Base-by-base conservation (phyloP, 192 early-diverging fungal species). In the Linnemannia zychae region DNA sequence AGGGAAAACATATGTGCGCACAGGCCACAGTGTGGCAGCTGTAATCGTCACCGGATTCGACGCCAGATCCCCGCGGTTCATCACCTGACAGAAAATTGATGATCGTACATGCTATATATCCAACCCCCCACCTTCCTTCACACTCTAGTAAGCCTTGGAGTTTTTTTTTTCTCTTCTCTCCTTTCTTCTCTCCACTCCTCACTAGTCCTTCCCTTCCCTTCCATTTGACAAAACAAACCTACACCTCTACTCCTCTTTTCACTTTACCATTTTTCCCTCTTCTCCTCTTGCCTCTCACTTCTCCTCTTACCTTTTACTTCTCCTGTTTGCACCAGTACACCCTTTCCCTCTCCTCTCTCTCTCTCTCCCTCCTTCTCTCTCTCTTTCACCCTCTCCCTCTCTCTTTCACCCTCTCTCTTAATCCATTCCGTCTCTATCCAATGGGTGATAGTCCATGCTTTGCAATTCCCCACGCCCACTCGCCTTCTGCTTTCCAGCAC, bases 361-460 rank as follows among this genome's bases (percentile, higher is more conserved):
- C 33, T 12, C 20, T 36, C 74, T 47, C 34, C 17, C 49, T 11
- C 44, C 2, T 22, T 9, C 44, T 28, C 33, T 13, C 40, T 72
- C 22, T 72, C 17, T 34, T 22, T 28, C 33, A n/a, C 49, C 33
- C 24, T 34, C 65, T 12, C 49, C 22, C 50, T 38, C 0, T 36
- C 33, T 34, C 18, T 46, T 34, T 50, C 48, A 31, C 74, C 47
- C 33, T n/a, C n/a, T n/a, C n/a, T n/a, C n/a, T n/a, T n/a, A n/a
- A n/a, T n/a, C n/a, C n/a, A n/a, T 1, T 22, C 1, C 44, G 9
- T 76, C 60, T 44, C 38, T 76, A 40, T 22, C 47, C 31, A 78
- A 84, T 84, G 82, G 73, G 82, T 84, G 76, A 84, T 76, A 84
- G 82, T 78, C 82, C 82, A 50, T 84, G 82, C 77, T 84, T 84